Conservation (phyloP, 352 stramenopile species). For the Pythium periplocum region DNA sequence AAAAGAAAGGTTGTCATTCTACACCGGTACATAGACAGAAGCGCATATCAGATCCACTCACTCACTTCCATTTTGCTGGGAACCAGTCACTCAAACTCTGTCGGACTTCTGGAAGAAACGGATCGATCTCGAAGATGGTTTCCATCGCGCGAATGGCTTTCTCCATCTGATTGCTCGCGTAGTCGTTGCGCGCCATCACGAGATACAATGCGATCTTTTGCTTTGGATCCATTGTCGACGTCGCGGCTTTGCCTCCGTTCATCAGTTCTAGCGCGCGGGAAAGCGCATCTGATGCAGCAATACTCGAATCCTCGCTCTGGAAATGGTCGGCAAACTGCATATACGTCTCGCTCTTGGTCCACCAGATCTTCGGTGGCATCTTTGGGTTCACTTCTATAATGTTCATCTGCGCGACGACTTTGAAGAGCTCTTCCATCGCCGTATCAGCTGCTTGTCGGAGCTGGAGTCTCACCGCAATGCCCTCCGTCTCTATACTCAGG, state of each 20-base stretch:
- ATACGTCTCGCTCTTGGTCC: slow-evolving; percentile 33
- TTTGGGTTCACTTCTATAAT: slow-evolving; percentile 8
- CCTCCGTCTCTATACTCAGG: slow-evolving; percentile 9
- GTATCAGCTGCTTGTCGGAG: slow-evolving; percentile 7
- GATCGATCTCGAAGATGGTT: slow-evolving; percentile 51
- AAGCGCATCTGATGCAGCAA: slow-evolving; percentile 47
- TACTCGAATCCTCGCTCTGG: slow-evolving; percentile 30
- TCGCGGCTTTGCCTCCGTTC: slow-evolving; percentile 10
- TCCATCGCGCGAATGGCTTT: slow-evolving; percentile 67
- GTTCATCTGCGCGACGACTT: slow-evolving; percentile 7
- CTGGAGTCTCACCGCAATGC: no score
- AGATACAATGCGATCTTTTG: slow-evolving; percentile 43
- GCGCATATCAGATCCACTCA: neutral
- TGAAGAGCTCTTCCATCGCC: slow-evolving; percentile 35
- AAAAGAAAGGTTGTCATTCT: neutral
- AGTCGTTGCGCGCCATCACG: slow-evolving; percentile 56
- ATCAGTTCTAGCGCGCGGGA: slow-evolving; percentile 48
- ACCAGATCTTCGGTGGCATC: slow-evolving; percentile 34
- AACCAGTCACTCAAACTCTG: slow-evolving; percentile 54
- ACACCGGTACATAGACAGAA: no score
- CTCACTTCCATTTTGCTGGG: slow-evolving; percentile 65
- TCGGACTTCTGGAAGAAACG: slow-evolving; percentile 49
- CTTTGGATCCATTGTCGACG: neutral
- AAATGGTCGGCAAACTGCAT: slow-evolving; percentile 45
- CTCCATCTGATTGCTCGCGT: slow-evolving; percentile 77